Conservation (phyloP, 2,329 filamentous ascomycete species). For the Colletotrichum sp. region DNA sequence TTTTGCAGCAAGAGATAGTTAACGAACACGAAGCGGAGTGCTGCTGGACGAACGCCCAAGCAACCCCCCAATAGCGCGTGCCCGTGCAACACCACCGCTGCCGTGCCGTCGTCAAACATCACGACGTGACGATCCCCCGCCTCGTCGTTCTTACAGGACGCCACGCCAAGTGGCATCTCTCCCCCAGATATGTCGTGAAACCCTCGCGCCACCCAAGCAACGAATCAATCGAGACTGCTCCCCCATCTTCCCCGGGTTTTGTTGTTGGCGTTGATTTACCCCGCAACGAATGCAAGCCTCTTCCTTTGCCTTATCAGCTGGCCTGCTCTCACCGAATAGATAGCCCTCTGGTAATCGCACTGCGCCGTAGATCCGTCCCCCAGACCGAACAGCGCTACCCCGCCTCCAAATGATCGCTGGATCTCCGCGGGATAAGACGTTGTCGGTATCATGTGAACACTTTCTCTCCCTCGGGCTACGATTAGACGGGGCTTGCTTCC, state of each 20-base stretch:
- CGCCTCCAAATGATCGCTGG: not conserved
- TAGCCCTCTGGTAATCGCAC: not conserved
- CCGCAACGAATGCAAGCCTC: not conserved
- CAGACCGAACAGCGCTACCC: not conserved
- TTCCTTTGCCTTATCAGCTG: not conserved
- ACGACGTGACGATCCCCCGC: not conserved
- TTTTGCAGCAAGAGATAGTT: not conserved
- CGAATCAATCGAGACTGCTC: not conserved
- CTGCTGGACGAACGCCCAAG: not conserved
- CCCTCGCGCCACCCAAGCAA: not conserved
- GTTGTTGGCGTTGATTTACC: not conserved
- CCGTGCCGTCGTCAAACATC: not conserved
- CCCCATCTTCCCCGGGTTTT: not conserved
- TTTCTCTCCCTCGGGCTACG: not conserved
- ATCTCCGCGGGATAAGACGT: slow-evolving; percentile 6
- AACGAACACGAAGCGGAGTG: not conserved
- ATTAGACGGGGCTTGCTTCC: not conserved
- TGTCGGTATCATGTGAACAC: not conserved
- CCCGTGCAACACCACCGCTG: not conserved
- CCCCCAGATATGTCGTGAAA: not conserved
- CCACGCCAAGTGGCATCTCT: not conserved
- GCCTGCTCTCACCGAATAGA: not conserved
- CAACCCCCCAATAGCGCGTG: not conserved
- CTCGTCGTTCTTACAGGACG: too few relatives aligned
- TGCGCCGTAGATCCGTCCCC: not conserved